Conservation (phyloP, 148 eudicot species). For the Nepenthes mirabilis region DNA sequence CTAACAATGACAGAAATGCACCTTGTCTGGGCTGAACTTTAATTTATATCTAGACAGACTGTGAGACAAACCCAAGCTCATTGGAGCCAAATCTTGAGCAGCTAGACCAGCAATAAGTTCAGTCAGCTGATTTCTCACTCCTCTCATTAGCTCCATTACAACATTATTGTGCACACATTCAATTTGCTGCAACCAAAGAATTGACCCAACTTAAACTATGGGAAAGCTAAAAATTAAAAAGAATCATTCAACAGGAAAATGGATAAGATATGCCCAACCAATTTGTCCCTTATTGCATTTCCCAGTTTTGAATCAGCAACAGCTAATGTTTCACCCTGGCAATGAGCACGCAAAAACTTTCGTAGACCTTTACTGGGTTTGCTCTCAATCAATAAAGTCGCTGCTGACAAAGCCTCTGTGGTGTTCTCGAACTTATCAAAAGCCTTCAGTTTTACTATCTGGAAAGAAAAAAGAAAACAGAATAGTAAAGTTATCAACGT, state of each 20-base stretch:
- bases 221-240: neutral
- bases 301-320: slow-evolving; percentile 97
- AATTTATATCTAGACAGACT: slow-evolving; percentile 85
- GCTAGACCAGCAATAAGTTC: slow-evolving; percentile 90
- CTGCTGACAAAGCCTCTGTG: slow-evolving; percentile 70
- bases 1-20: slow-evolving; percentile 5
- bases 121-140: slow-evolving; percentile 78
- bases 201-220: neutral
- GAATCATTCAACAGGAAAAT: neutral
- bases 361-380: slow-evolving; percentile 84
- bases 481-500: neutral
- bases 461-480: neutral
- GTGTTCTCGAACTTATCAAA: slow-evolving; percentile 94
- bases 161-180: slow-evolving; percentile 79
- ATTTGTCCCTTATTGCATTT: slow-evolving; percentile 77
- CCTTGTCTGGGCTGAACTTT: slow-evolving; percentile 96
- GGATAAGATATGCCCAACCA: slow-evolving; percentile 21
- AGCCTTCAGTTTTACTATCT: slow-evolving; percentile 89
- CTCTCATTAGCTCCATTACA: slow-evolving; percentile 92
- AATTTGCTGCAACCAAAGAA: slow-evolving; percentile 49
- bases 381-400: slow-evolving; percentile 68
- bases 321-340: slow-evolving; percentile 70
- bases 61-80: slow-evolving; percentile 99
- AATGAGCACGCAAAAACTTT: slow-evolving; percentile 74
- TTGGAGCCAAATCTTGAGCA: slow-evolving; percentile 85